Evolutionary conservation across 2,329 filamentous ascomycete species (phyloP).

Genomic region (Penicillium sp.): DNA sequence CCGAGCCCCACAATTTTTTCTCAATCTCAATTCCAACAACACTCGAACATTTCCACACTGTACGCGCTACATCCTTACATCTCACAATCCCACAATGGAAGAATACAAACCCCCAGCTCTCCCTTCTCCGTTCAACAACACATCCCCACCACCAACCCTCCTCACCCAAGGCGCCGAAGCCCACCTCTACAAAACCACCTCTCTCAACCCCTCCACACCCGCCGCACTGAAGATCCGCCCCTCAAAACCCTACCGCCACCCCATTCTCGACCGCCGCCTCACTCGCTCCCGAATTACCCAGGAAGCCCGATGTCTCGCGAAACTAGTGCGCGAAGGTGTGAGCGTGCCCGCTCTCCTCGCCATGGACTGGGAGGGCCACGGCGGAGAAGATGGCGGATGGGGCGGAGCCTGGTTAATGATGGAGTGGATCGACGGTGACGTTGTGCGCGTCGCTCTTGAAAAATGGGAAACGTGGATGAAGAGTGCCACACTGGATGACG

Average conservation of each 20-base stretch:
- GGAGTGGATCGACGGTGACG: slow-evolving; percentile 79
- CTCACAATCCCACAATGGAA: slow-evolving; percentile 14
- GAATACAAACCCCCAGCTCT: slow-evolving; percentile 48
- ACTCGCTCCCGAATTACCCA: slow-evolving; percentile 85
- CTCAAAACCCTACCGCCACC: slow-evolving; percentile 88
- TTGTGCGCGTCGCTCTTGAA: slow-evolving; percentile 71
- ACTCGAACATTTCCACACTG: neutral
- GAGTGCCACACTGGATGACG: slow-evolving; percentile 32
- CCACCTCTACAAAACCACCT: slow-evolving; percentile 84
- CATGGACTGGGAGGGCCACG: slow-evolving; percentile 62
- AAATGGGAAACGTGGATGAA: slow-evolving; percentile 61
- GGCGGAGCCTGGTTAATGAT: slow-evolving; percentile 77
- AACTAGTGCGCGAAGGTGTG: slow-evolving; percentile 77
- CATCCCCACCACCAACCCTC: slow-evolving; percentile 65
- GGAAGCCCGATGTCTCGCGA: slow-evolving; percentile 82
- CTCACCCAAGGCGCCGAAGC: slow-evolving; percentile 95
- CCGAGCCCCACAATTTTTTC: slow-evolving; percentile 12
- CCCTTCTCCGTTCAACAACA: slow-evolving; percentile 66
- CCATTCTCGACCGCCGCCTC: slow-evolving; percentile 80
- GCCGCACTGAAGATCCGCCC: slow-evolving; percentile 91
- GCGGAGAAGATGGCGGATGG: slow-evolving; percentile 53
- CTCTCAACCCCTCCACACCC: slow-evolving; percentile 67
- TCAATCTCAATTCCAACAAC: neutral
- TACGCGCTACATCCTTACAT: neutral
- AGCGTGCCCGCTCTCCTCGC: slow-evolving; percentile 80